Conservation (phyloP, 192 early-diverging fungal species). For the Podila verticillata region DNA sequence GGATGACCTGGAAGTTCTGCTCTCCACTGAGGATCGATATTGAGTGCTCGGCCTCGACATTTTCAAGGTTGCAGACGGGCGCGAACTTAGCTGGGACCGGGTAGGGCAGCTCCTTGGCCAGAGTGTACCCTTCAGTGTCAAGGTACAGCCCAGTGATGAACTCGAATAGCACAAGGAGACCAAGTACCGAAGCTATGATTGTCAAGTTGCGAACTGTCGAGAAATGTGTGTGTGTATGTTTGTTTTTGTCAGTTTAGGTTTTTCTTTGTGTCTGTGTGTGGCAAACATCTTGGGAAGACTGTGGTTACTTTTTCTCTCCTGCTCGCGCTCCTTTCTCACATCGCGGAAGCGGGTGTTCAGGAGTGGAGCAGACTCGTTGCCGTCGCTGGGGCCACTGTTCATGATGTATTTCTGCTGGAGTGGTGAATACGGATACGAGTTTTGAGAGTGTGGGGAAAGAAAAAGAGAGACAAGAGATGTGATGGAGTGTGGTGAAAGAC, state of each 20-base stretch:
- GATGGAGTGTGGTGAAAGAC: background rate
- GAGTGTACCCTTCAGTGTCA: background rate
- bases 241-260: background rate
- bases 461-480: background rate
- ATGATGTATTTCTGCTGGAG: background rate
- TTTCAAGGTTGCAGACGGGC: background rate
- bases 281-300: background rate
- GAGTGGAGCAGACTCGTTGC: background rate
- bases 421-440: no score
- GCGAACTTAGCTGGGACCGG: background rate
- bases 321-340: background rate
- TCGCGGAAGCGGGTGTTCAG: background rate
- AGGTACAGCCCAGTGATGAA: background rate
- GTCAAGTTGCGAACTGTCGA: conserved; percentile 1
- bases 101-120: background rate
- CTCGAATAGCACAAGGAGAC: background rate
- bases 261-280: no score
- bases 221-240: background rate
- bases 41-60: background rate
- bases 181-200: background rate
- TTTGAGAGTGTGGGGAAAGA: background rate
- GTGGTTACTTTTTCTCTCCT: background rate
- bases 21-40: background rate
- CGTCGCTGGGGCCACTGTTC: background rate
- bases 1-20: background rate